These are phyloP conservation scores for Chlamydomonas sphaeroides DNA, from an alignment of 139 green algal genomes.

Conservation along the genomic window DNA sequence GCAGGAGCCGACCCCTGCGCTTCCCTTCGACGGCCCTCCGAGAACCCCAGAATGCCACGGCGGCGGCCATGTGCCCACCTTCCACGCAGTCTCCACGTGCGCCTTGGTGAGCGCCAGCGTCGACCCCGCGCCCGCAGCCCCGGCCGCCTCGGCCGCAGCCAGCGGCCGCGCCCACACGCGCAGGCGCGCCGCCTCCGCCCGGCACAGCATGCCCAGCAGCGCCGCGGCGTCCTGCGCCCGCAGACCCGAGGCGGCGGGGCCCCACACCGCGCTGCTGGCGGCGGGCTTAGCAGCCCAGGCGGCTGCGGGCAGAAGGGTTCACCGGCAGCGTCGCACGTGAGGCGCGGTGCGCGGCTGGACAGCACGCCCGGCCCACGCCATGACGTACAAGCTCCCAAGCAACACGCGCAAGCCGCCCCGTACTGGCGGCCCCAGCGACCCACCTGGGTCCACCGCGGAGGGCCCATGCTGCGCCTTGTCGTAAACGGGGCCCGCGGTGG, in stretches of 20 bases:
- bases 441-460: conserved; percentile 6
- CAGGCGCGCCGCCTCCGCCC: conserved; percentile 69
- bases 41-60: no score
- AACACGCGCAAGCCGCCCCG: no score
- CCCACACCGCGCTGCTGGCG: conserved; percentile 64
- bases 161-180: conserved; percentile 54
- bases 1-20: no score
- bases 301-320: no score
- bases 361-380: no score
- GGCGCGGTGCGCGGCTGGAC: no score
- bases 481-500: neutral
- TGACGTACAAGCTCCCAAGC: no score
- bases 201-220: conserved; percentile 49
- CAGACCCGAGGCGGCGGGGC: conserved; percentile 3
- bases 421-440: no score
- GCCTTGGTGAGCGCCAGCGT: neutral
- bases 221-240: neutral
- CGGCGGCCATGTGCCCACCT: no score
- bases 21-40: no score
- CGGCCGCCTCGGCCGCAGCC: neutral
- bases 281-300: no score
- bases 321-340: no score
- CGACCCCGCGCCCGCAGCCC: neutral
- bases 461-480: conserved; percentile 9
- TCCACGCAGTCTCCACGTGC: conserved; percentile 17